Base-by-base conservation (phyloP, 768 basidiomycete species). In the Collybiopsis confluens region DNA sequence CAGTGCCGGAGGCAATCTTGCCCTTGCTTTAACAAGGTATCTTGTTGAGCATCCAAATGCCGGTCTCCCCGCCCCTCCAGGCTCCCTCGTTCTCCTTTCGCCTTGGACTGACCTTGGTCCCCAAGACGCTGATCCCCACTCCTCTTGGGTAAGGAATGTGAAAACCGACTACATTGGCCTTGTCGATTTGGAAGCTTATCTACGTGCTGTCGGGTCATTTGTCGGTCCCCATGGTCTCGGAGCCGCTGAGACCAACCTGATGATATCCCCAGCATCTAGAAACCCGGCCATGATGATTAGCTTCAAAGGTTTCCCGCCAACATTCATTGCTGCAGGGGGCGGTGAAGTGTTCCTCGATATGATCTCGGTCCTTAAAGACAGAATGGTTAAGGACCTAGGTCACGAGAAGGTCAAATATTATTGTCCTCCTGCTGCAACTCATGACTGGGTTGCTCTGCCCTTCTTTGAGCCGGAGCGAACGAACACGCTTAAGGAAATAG, bases 1-100 rank as follows among this genome's bases (percentile, higher is more conserved):
- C 63, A 91, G 86, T 1, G 88, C 90, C 0, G 90, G 90, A 2
- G 90, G 76, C 4, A 87, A 91, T 65, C 78, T 91, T 23, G 81
- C 82, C 1, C 73, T 82, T 30, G 82, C 83, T 0, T 73, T 88
- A 40, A 76, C 72, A 8, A 81, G 83, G 3, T 85, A 85, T 58
- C 76, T 90, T 23, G 68, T 79, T 16, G 79, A 83, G 55, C 66
- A 82, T 64, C 67, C 68, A 27, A 62, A 61, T 26, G 49, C 65
- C 8, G 63, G 65, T 4, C 56, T 81, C n/a, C 79, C 78, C 3
- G 62, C 66, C 10, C 73, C 72, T 35, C 79, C 81, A 1, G 73
- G 74, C 9, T 71, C 70, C 2, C 68, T 86, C 1, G 59, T 86
- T 37, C 68, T 83, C 3, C 69, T 81, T 36, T 83, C 82, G 1